These are phyloP conservation scores for Cichorium intybus DNA, from an alignment of 140 eudicot species.

Conservation along the genomic window DNA sequence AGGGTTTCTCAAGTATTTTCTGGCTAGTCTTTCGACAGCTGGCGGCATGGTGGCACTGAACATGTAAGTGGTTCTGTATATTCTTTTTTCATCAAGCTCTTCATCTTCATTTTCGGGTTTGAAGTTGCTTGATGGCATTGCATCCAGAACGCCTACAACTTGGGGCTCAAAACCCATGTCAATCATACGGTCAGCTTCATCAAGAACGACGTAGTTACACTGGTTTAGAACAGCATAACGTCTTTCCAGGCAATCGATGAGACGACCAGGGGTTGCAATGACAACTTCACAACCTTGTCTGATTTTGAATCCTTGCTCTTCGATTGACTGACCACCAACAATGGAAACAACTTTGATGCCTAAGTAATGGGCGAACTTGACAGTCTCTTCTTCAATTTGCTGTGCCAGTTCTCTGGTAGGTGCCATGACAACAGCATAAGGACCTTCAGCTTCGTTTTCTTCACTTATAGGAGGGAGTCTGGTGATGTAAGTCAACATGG, in stretches of 20 bases:
- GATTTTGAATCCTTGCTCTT: slow-evolving; percentile 46
- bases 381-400: slow-evolving; percentile 43
- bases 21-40: slow-evolving; percentile 41
- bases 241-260: slow-evolving; percentile 35
- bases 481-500: slow-evolving; percentile 44
- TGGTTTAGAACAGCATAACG: slow-evolving; percentile 44
- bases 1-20: slow-evolving; percentile 43
- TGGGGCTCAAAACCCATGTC: slow-evolving; percentile 52
- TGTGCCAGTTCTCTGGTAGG: slow-evolving; percentile 52
- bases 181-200: slow-evolving; percentile 49
- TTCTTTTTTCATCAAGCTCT: slow-evolving; percentile 46
- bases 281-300: slow-evolving; percentile 55
- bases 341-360: slow-evolving; percentile 45
- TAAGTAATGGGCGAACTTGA: slow-evolving; percentile 39
- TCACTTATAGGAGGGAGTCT: slow-evolving; percentile 45
- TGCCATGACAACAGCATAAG: slow-evolving; percentile 49
- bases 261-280: slow-evolving; percentile 47
- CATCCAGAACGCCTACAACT: slow-evolving; percentile 42
- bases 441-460: slow-evolving; percentile 41
- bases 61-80: slow-evolving; percentile 48
- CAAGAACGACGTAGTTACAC: slow-evolving; percentile 51
- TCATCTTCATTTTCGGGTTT: slow-evolving; percentile 46
- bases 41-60: slow-evolving; percentile 51
- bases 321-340: slow-evolving; percentile 52
- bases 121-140: slow-evolving; percentile 48